Evolutionary conservation across 345 rosid genomes (phyloP).

Genomic region (Citrus mangshanensis): DNA sequence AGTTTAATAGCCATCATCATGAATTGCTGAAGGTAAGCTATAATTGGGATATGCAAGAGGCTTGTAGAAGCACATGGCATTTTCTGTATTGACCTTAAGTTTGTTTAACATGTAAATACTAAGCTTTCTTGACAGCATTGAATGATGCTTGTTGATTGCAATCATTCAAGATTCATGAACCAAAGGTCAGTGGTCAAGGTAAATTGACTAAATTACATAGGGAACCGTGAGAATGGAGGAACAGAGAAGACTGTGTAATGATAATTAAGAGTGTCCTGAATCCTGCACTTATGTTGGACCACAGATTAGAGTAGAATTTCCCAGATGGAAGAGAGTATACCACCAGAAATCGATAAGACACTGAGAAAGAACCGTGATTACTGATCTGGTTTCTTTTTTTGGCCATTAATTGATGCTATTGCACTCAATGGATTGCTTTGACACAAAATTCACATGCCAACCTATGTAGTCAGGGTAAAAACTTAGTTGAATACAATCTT

Average conservation of each 20-base stretch:
- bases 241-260: background rate
- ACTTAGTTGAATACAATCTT: too few relatives aligned
- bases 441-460: too few relatives aligned
- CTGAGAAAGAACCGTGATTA: too few relatives aligned
- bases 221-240: background rate
- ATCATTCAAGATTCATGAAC: background rate
- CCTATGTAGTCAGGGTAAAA: too few relatives aligned
- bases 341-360: background rate
- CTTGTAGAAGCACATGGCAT: background rate
- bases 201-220: background rate
- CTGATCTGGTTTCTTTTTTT: too few relatives aligned
- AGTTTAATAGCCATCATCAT: slow-evolving; percentile 78
- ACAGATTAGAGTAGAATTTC: background rate
- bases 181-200: background rate
- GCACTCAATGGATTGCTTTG: too few relatives aligned
- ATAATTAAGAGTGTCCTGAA: background rate
- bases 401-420: too few relatives aligned
- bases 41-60: background rate
- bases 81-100: background rate
- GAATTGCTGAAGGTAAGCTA: slow-evolving; percentile 56
- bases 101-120: background rate
- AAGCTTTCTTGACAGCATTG: background rate
- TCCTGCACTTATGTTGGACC: background rate
- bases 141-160: background rate
- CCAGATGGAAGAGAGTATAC: background rate